Evolutionary conservation across 208 protist genomes (phyloP).

Genomic region (Acanthamoeba healyi): DNA sequence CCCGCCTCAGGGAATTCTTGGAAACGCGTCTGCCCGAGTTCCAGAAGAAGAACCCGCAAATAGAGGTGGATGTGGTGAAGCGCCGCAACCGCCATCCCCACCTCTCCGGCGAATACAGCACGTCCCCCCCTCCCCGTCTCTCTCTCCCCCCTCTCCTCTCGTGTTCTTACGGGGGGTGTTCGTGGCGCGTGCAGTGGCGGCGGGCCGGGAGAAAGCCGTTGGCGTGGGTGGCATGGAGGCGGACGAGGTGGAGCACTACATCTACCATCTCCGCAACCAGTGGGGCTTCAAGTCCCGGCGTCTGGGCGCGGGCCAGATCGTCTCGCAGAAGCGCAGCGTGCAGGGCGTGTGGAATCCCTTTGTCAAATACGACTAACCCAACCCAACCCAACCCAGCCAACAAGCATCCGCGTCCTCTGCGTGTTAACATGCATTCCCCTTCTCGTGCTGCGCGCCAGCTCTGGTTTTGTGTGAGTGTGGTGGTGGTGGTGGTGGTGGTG

Average conservation of each 20-base stretch:
- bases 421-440: background rate
- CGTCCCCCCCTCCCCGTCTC: background rate
- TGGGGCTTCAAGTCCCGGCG: conserved; percentile 7
- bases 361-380: background rate
- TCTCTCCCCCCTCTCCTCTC: background rate
- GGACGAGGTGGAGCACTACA: conserved; percentile 42
- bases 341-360: conserved; percentile 55
- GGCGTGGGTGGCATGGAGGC: background rate
- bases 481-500: background rate
- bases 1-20: background rate
- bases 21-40: conserved; percentile 35
- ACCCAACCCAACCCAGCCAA: no score
- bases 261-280: conserved; percentile 3
- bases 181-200: background rate
- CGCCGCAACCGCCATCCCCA: conserved; percentile 24
- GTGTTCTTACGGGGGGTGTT: background rate
- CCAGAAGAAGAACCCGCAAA: conserved; percentile 2
- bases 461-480: no score
- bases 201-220: background rate
- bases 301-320: conserved; percentile 3
- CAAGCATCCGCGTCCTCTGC: no score
- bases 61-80: conserved; percentile 9
- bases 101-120: background rate
- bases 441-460: background rate
- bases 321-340: conserved; percentile 27